phyloP scores from a whole-genome alignment of 2,329 filamentous ascomycete genomes.

The Alternaria rosae region DNA sequence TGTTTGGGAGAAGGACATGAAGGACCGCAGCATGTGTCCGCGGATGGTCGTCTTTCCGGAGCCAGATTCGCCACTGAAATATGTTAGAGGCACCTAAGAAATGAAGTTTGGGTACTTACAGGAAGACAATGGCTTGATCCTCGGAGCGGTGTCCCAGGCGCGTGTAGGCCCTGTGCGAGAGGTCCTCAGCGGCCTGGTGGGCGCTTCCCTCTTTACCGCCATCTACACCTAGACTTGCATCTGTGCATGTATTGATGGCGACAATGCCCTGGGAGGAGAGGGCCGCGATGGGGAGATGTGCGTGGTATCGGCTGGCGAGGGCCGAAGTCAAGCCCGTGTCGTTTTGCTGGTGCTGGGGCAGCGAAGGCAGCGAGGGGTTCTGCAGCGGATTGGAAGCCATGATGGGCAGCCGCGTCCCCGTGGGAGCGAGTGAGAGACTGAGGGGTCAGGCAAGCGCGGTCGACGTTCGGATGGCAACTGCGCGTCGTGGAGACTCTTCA shows the following conservation, averaged over 20 bases:
- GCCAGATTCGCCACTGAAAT: conserved; percentile 84
- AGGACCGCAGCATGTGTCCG: conserved; percentile 82
- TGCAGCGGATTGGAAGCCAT: conserved; percentile 67
- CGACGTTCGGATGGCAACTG: conserved; percentile 10
- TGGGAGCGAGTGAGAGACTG: conserved; percentile 45
- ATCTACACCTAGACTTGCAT: conserved; percentile 86
- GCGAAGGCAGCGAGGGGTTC: conserved; percentile 83
- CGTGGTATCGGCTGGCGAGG: conserved; percentile 89
- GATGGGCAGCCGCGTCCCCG: conserved; percentile 52
- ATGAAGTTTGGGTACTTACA: conserved; percentile 67
- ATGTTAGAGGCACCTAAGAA: conserved; percentile 10
- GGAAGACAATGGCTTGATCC: conserved; percentile 89
- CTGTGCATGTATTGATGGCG: conserved; percentile 92
- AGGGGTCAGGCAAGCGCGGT: conserved; percentile 27
- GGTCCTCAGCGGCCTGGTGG: conserved; percentile 89
- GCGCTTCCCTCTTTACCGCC: conserved; percentile 90
- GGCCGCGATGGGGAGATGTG: conserved; percentile 83
- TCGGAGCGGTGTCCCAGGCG: conserved; percentile 87
- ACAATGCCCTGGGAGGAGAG: conserved; percentile 92
- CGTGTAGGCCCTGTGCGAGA: conserved; percentile 85
- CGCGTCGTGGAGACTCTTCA: conserved; percentile 13
- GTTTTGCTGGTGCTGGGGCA: conserved; percentile 83
- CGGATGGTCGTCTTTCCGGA: conserved; percentile 95
- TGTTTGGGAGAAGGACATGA: conserved; percentile 89
- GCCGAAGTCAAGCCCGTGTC: conserved; percentile 82